Evolutionary conservation across 2,329 filamentous ascomycete genomes (phyloP), one percentile per base, ranked within the genome.

Genomic region (Bipolaris sorokiniana): DNA sequence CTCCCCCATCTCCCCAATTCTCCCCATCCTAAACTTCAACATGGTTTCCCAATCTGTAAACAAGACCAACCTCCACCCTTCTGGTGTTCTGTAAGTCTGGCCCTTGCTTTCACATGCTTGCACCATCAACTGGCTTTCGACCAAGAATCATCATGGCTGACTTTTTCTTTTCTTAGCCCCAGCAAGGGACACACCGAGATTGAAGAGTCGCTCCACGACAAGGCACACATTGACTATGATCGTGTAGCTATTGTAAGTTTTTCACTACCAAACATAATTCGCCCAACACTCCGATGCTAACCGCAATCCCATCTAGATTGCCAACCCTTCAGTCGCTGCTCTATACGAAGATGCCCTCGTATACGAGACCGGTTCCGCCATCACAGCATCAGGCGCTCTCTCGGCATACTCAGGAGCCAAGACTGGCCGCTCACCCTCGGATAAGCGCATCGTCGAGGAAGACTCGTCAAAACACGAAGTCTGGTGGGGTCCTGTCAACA

Each of bases 401-500:
- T 97, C 92, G 63, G 95, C 95, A 75, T 99, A 97, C 86, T 98
- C 95, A 45, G 95, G 95, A 73, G 91, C 92, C 72, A 99, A 99
- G 87, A 99, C 95, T 61, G 95, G 95, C 62, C 92, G 95, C 66
- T 99, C 95, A 61, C 95, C 95, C 22, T 88, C 91, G 54, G 95
- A 99, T 82, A 99, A 99, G 89, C 90, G 95, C 78, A 91, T 99
- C 76, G 95, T 99, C 76, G 88, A 96, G 82, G 95, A 99, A 80
- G 83, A 88, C 58, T 84, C 87, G 62, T 98, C 95, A 65, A 89
- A 97, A 79, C 89, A 95, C 55, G 88, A 99, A 61, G 86, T 99
- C 74, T 99, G 95, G 95, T 98, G 95, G 95, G 95, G 95, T 74
- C 94, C 95, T 54, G 95, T 99, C 69, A 99, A 99, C 86, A 98